These are phyloP conservation scores for Trametes elegans DNA, from an alignment of 768 basidiomycete genomes.

Conservation along the genomic window DNA sequence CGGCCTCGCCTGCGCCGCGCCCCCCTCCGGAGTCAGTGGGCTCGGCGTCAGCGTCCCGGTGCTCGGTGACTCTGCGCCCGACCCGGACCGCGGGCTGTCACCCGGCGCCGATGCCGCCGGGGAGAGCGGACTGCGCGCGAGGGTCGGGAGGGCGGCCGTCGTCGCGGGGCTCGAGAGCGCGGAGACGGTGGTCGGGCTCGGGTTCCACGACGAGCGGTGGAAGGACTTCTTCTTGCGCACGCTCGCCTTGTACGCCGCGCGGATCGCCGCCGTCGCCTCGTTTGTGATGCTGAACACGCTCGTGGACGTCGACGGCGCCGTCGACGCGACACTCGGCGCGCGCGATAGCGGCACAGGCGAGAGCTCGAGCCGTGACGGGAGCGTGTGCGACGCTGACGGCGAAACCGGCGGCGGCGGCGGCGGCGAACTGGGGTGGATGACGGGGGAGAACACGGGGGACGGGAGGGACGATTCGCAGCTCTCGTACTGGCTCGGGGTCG, in stretches of 20 bases:
- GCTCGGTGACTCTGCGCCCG: conserved; percentile 10
- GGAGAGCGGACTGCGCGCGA: conserved; percentile 4
- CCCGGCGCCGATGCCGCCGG: background rate
- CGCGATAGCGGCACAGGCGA: conserved; percentile 4
- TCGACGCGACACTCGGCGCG: conserved; percentile 23
- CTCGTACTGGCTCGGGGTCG: conserved; percentile 25
- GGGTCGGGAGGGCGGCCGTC: background rate
- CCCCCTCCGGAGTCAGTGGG: conserved; percentile 14
- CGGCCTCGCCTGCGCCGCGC: background rate
- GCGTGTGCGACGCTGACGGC: conserved; percentile 11
- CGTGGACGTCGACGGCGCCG: conserved; percentile 1
- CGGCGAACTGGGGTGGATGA: conserved; percentile 1
- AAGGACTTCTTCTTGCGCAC: conserved; percentile 45
- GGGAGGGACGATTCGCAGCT: conserved; percentile 27
- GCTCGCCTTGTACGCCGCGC: conserved; percentile 51
- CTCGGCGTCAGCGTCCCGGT: conserved; percentile 14
- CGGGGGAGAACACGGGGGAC: conserved; percentile 21
- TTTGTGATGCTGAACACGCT: conserved; percentile 20
- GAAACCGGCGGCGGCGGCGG: background rate
- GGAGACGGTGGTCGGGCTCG: conserved; percentile 16
- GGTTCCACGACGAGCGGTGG: conserved; percentile 52
- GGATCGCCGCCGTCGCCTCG: conserved; percentile 42
- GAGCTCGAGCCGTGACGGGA: conserved; percentile 12
- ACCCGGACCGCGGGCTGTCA: conserved; percentile 13
- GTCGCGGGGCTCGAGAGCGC: background rate